Evolutionary conservation across 148 eudicot species (phyloP).

Genomic region (Agrostemma githago): DNA sequence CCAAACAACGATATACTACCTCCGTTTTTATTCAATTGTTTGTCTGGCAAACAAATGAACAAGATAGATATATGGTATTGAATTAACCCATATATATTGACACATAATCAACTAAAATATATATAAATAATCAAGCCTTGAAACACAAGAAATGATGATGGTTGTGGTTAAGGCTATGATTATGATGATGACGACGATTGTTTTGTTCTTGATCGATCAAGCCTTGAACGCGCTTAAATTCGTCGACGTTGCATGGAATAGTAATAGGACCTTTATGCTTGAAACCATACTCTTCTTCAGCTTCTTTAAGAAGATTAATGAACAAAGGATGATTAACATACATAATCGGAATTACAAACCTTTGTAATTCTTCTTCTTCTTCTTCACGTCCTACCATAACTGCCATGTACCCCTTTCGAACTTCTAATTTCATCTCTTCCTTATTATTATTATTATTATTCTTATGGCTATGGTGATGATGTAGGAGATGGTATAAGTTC

Average conservation of each 20-base stretch:
- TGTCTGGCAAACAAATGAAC: too few species aligned
- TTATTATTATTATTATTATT: conserved; percentile 6
- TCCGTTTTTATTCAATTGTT: too few species aligned
- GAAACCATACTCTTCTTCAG: conserved; percentile 89
- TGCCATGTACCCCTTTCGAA: conserved; percentile 79
- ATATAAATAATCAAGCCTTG: conserved; percentile 46
- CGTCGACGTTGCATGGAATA: conserved; percentile 84
- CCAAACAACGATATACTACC: background rate
- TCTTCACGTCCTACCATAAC: conserved; percentile 64
- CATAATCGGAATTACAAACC: conserved; percentile 64
- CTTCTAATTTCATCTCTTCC: conserved; percentile 28
- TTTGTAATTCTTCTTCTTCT: conserved; percentile 61
- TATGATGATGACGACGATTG: conserved; percentile 30
- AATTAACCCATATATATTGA: background rate
- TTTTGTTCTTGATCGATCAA: conserved; percentile 53
- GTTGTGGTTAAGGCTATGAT: conserved; percentile 28
- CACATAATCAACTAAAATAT: too few species aligned
- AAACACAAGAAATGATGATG: conserved; percentile 69
- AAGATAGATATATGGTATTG: too few species aligned
- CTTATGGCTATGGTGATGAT: conserved; percentile 19
- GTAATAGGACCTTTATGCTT: conserved; percentile 74
- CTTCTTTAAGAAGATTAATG: conserved; percentile 59
- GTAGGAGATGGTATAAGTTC: conserved; percentile 38
- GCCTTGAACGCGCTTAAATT: conserved; percentile 54
- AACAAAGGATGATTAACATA: conserved; percentile 82